phyloP scores from a whole-genome alignment of 2,329 filamentous ascomycete species.

The Thyridium curvatum region DNA sequence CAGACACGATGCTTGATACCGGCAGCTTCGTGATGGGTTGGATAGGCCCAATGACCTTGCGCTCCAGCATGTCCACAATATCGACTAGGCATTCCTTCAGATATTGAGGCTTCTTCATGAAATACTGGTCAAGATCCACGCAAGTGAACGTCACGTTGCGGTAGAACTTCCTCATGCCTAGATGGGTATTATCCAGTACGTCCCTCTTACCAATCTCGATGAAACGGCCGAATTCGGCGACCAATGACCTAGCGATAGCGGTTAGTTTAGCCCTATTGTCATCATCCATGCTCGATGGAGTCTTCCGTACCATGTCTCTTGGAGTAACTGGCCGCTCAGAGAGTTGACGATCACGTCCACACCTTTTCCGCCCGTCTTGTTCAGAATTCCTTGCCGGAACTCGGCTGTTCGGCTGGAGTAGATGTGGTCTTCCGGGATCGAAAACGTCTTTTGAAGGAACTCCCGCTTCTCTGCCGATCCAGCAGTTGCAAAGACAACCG shows the following conservation, averaged over 20 bases:
- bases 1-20: not conserved
- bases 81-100: too few species aligned
- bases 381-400: conserved; percentile 13
- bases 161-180: conserved; percentile 26
- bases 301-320: too few species aligned
- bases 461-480: conserved; percentile 17
- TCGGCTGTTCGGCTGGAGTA: conserved; percentile 12
- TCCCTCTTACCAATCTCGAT: conserved; percentile 22
- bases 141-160: conserved; percentile 5
- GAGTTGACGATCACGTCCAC: conserved; percentile 11
- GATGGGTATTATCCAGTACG: conserved; percentile 17
- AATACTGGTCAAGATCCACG: not conserved
- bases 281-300: too few species aligned
- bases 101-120: not conserved
- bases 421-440: conserved; percentile 15
- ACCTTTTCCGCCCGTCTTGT: conserved; percentile 7
- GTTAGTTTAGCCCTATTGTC: too few species aligned
- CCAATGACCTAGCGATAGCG: too few species aligned
- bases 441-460: conserved; percentile 14
- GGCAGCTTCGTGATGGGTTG: not conserved
- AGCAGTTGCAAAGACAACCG: conserved; percentile 20
- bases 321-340: conserved; percentile 7
- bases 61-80: not conserved
- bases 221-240: conserved; percentile 22
- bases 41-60: not conserved